phyloP scores from a whole-genome alignment of 2,329 filamentous ascomycete genomes.

The Podosphaera aphanis region DNA sequence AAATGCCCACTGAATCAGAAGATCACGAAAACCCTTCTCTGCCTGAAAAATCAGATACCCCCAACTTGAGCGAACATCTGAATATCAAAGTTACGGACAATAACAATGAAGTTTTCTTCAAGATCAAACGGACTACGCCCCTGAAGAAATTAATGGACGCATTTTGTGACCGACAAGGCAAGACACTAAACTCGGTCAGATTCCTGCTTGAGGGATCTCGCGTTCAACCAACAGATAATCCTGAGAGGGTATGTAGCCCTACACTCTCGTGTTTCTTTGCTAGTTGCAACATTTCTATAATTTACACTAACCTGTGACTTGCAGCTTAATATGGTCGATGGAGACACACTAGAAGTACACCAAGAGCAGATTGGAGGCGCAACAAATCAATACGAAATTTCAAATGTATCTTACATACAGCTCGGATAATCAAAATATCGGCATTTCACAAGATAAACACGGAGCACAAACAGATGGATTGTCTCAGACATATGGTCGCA shows the following conservation, averaged over 20 bases:
- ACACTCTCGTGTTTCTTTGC: neutral
- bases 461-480: neutral
- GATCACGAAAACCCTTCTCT: constrained; percentile 24
- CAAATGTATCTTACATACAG: neutral
- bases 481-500: neutral
- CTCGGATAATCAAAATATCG: neutral
- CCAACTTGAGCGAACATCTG: constrained; percentile 46
- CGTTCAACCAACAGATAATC: constrained; percentile 71
- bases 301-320: constrained; percentile 4
- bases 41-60: constrained; percentile 13
- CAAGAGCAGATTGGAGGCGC: constrained; percentile 86
- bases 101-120: constrained; percentile 99
- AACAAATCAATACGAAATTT: constrained; percentile 2
- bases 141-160: constrained; percentile 96
- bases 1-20: constrained; percentile 17
- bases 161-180: constrained; percentile 91
- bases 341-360: constrained; percentile 88
- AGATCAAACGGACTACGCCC: constrained; percentile 92
- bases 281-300: neutral
- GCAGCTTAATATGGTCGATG: constrained; percentile 89
- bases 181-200: constrained; percentile 59
- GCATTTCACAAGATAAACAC: neutral
- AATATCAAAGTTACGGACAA: constrained; percentile 99
- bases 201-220: constrained; percentile 94
- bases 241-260: constrained; percentile 52